Evolutionary conservation across 495 filamentous ascomycete genomes (phyloP).

Genomic region (Tuber microsphaerosporum): DNA sequence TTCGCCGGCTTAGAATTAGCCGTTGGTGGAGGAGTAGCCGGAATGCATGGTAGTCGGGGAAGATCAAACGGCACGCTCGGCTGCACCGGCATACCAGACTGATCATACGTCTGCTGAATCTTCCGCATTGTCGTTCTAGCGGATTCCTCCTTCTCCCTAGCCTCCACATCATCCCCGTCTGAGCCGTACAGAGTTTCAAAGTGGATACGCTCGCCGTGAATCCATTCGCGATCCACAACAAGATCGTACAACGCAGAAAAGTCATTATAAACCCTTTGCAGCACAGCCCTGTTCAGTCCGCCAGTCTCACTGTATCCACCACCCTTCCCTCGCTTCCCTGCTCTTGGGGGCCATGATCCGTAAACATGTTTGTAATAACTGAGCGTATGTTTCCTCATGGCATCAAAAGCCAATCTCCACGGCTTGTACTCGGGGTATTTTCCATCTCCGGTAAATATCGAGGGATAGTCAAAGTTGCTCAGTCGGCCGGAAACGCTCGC

Average conservation of each 20-base stretch:
- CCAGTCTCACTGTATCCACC: slow-evolving; percentile 72
- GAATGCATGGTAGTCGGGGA: slow-evolving; percentile 59
- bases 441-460: slow-evolving; percentile 71
- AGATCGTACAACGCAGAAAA: slow-evolving; percentile 82
- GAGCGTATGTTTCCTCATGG: slow-evolving; percentile 67
- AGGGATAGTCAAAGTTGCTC: slow-evolving; percentile 73
- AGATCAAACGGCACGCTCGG: slow-evolving; percentile 89
- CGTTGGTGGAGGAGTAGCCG: slow-evolving; percentile 47
- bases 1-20: slow-evolving; percentile 56
- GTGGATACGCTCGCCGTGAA: slow-evolving; percentile 47
- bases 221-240: slow-evolving; percentile 63
- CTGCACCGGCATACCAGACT: slow-evolving; percentile 75
- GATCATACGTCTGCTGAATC: slow-evolving; percentile 78
- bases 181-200: slow-evolving; percentile 46
- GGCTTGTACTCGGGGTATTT: slow-evolving; percentile 54
- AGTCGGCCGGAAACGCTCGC: slow-evolving; percentile 46
- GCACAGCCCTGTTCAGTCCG: slow-evolving; percentile 75
- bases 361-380: slow-evolving; percentile 73
- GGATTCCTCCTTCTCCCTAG: slow-evolving; percentile 45
- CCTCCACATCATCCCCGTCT: slow-evolving; percentile 44
- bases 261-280: slow-evolving; percentile 78
- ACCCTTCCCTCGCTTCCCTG: slow-evolving; percentile 67
- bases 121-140: slow-evolving; percentile 56
- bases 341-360: slow-evolving; percentile 91
- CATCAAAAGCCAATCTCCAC: slow-evolving; percentile 68